These are phyloP conservation scores for Evernia prunastri DNA, from an alignment of 495 filamentous ascomycete genomes.

Conservation along the genomic window DNA sequence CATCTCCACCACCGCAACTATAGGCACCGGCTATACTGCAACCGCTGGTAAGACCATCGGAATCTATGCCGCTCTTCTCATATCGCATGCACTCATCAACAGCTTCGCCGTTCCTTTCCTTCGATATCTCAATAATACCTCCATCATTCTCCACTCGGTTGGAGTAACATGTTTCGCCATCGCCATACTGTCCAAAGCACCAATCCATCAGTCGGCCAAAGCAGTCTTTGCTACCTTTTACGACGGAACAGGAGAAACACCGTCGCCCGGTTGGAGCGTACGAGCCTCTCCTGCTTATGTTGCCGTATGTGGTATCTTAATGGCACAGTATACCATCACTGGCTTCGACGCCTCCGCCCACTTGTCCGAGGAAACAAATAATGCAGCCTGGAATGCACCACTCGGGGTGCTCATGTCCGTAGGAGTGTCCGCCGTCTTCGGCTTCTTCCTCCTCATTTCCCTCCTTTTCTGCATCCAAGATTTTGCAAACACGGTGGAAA, in stretches of 20 bases:
- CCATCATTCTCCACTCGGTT: constrained; percentile 53
- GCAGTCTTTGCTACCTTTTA: constrained; percentile 57
- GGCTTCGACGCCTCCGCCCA: constrained; percentile 49
- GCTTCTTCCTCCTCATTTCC: constrained; percentile 55
- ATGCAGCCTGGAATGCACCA: constrained; percentile 54
- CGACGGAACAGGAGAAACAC: constrained; percentile 42
- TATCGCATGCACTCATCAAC: constrained; percentile 52
- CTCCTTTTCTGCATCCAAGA: constrained; percentile 56
- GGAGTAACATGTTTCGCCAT: constrained; percentile 52
- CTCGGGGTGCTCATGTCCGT: constrained; percentile 56
- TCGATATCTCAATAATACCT: constrained; percentile 54
- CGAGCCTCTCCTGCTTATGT: constrained; percentile 51
- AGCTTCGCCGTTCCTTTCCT: constrained; percentile 54
- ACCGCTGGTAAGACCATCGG: constrained; percentile 51
- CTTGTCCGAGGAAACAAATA: constrained; percentile 53
- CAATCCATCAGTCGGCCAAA: constrained; percentile 51
- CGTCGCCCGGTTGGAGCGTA: constrained; percentile 43
- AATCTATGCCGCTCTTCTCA: constrained; percentile 55
- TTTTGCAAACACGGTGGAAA: constrained; percentile 40
- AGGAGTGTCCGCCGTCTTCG: constrained; percentile 51
- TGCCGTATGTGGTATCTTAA: constrained; percentile 46
- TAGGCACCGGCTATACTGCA: constrained; percentile 47
- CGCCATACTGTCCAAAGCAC: constrained; percentile 55
- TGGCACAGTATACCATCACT: constrained; percentile 50
- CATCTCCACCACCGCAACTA: constrained; percentile 51